Conservation (phyloP, 441 rosid genomes). For the Sinapis alba region DNA sequence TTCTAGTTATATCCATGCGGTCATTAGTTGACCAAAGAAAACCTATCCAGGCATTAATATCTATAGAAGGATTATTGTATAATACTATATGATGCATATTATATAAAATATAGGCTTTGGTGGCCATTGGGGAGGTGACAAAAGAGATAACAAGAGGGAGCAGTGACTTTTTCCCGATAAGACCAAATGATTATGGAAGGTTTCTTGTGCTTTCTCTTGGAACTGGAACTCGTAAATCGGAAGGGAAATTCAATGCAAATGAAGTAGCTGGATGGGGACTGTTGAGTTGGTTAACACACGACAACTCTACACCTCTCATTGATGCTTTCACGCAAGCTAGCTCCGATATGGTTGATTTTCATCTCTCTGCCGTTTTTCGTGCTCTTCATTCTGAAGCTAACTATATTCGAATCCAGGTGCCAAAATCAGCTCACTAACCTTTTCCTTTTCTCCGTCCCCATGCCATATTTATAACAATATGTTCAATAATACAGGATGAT, state of each 20-base stretch:
- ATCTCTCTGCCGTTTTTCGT: constrained; percentile 52
- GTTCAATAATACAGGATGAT: constrained; percentile 41
- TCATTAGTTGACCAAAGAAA: not conserved
- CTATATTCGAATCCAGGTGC: constrained; percentile 67
- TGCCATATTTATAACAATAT: not conserved
- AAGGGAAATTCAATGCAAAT: constrained; percentile 48
- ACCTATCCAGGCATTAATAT: not conserved
- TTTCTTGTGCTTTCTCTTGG: constrained; percentile 68
- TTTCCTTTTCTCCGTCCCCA: not conserved
- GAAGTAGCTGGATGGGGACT: constrained; percentile 65
- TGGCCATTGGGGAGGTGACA: constrained; percentile 63
- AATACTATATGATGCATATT: not conserved
- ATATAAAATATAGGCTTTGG: constrained; percentile 48
- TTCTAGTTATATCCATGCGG: not conserved
- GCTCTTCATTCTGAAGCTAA: constrained; percentile 60
- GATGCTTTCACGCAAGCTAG: constrained; percentile 65
- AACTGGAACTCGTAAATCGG: constrained; percentile 47
- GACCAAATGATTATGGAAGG: constrained; percentile 59
- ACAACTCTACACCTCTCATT: constrained; percentile 54
- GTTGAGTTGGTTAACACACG: constrained; percentile 53
- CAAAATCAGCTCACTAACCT: not conserved
- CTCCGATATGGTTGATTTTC: constrained; percentile 71
- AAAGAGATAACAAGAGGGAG: constrained; percentile 47
- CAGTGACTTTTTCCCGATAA: constrained; percentile 51
- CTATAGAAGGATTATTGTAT: not conserved